phyloP scores from a whole-genome alignment of 331 rosid genomes.

The Quercus phellos region DNA sequence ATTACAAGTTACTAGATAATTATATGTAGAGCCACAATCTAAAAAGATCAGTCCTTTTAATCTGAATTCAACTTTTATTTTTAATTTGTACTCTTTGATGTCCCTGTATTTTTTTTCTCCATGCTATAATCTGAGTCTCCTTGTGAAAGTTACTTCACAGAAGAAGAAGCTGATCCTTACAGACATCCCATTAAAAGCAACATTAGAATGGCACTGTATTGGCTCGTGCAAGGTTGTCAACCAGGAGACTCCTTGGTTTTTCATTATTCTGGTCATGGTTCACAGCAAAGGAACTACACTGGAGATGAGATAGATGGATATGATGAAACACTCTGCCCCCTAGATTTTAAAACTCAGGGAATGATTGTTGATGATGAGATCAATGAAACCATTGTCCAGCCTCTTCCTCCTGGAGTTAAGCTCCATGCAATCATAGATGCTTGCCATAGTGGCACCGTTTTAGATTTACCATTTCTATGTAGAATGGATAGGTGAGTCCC shows the following conservation, averaged over 20 bases:
- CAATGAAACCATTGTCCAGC: conserved; percentile 66
- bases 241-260: conserved; percentile 90
- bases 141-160: conserved; percentile 44
- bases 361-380: conserved; percentile 98
- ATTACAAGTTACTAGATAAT: too few relatives aligned
- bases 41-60: too few relatives aligned
- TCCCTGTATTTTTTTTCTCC: neutral
- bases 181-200: conserved; percentile 68
- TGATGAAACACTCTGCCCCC: conserved; percentile 91
- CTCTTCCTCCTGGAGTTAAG: conserved; percentile 78
- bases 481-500: conserved; percentile 79
- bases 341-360: conserved; percentile 96
- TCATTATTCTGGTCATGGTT: conserved; percentile 97
- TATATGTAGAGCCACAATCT: too few relatives aligned
- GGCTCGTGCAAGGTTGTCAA: conserved; percentile 95
- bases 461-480: conserved; percentile 95
- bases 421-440: conserved; percentile 94
- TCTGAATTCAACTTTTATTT: too few relatives aligned
- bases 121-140: neutral
- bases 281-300: conserved; percentile 71
- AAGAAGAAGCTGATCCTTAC: conserved; percentile 84
- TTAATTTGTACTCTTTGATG: neutral
- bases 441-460: conserved; percentile 92
- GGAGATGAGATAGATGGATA: conserved; percentile 94
- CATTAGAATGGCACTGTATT: conserved; percentile 88